Conservation (phyloP, 2,329 filamentous ascomycete genomes). For the Penicillium rolfsii region DNA sequence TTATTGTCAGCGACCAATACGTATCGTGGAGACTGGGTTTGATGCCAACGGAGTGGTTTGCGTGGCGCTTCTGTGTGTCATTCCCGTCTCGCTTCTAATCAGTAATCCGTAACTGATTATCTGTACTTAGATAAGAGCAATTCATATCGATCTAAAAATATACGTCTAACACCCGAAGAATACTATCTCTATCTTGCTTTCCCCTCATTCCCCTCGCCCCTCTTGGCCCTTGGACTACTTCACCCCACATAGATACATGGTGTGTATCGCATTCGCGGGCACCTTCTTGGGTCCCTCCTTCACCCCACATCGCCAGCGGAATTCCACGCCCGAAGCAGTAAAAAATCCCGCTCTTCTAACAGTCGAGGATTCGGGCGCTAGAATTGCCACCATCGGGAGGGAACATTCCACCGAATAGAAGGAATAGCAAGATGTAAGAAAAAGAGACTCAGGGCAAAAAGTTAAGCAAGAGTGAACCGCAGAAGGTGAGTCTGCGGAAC, state of each 20-base stretch:
- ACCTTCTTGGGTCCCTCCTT: not conserved
- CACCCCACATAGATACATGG: not conserved
- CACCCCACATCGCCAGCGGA: not conserved
- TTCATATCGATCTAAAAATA: constrained; percentile 16
- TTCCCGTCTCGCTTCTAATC: not conserved
- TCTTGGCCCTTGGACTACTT: no score
- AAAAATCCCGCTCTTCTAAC: constrained; percentile 5
- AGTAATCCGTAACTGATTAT: not conserved
- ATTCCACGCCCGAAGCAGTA: constrained; percentile 12
- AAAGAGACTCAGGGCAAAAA: not conserved
- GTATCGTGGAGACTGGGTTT: no score
- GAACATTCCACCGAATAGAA: not conserved
- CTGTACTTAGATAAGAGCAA: not conserved
- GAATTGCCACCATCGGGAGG: not conserved
- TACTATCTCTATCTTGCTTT: constrained; percentile 1
- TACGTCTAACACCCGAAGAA: constrained; percentile 12
- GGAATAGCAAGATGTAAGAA: not conserved
- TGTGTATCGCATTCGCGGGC: not conserved
- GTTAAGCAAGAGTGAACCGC: not conserved
- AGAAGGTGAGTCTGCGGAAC: not conserved
- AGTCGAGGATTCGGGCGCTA: not conserved
- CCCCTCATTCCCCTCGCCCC: not conserved
- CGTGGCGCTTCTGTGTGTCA: not conserved
- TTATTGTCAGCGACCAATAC: no score
- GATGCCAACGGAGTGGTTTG: no score